Evolutionary conservation across 352 stramenopile genomes (phyloP), one percentile per base, ranked within the genome.

Genomic region (Phytopythium kandeliae): DNA sequence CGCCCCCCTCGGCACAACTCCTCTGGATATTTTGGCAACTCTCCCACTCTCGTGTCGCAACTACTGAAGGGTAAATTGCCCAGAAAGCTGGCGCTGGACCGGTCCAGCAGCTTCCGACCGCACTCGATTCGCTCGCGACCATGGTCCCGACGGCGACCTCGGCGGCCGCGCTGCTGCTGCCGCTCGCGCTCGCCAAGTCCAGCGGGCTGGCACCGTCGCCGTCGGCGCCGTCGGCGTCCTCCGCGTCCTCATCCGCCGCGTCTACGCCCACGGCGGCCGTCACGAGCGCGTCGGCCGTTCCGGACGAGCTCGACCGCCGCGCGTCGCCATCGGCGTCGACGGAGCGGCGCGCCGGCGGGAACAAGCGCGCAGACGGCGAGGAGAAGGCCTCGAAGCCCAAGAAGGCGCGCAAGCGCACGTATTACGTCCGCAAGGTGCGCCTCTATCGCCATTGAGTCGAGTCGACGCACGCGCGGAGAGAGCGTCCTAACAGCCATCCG

Each of bases 371-470:
- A n/a, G n/a, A n/a, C n/a, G n/a, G n/a, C n/a, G 24, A n/a, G 24
- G 15, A 19, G 24, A 34, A 31, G 24, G 21, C 37, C 45, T 35
- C 37, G 6, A 62, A 66, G 38, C 49, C 55, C 48, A 67, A 65
- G 35, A 64, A 67, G 22, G 51, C 42, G 24, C 43, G 63, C 38
- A 71, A 75, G 58, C 62, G 69, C 19, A 78, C 65, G 17, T 78
- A 78, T 28, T 78, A 78, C 55, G 64, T 72, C 56, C 69, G 69
- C 45, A 78, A 78, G 61, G 59, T 66, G 21, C 35, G 30, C 36
- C 19, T 5, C 9, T 54, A 7, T 34, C 2, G 25, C n/a, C n/a
- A n/a, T n/a, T n/a, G n/a, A n/a, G n/a, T n/a, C n/a, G n/a, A n/a
- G n/a, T n/a, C n/a, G n/a, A n/a, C n/a, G n/a, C n/a, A n/a, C n/a